A percentile compares a stretch with the other conserved stretches of the same genome.
These are phyloP conservation scores for Candida boidinii DNA, from an alignment of 805 yeast genomes.

Conservation along the genomic window DNA sequence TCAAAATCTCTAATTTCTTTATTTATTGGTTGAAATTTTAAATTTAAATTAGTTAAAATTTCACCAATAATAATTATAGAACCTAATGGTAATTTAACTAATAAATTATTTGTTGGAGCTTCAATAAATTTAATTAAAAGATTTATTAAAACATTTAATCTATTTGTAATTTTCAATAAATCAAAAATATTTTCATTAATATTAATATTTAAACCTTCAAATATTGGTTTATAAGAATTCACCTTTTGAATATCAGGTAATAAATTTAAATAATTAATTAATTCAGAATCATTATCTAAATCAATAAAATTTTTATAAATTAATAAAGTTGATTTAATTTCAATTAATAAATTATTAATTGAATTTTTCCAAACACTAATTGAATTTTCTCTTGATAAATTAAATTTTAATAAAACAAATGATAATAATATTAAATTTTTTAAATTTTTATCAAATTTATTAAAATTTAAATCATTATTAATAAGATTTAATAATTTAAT, in stretches of 20 bases:
- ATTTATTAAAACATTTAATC: constrained; percentile 39
- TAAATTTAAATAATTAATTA: constrained; percentile 28
- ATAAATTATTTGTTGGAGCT: constrained; percentile 39
- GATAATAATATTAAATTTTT: constrained; percentile 36
- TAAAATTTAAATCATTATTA: constrained; percentile 24
- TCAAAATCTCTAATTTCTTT: constrained; percentile 50
- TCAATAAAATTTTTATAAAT: constrained; percentile 54
- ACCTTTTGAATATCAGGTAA: constrained; percentile 27
- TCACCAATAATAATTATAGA: constrained; percentile 42
- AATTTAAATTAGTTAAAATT: constrained; percentile 44
- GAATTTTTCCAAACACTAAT: constrained; percentile 37
- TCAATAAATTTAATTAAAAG: constrained; percentile 37
- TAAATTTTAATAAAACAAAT: constrained; percentile 45
- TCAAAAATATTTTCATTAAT: constrained; percentile 42
- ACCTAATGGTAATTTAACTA: constrained; percentile 50
- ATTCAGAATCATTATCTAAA: constrained; percentile 45
- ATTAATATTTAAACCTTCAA: constrained; percentile 49
- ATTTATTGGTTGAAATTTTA: constrained; percentile 45
- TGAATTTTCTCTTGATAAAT: constrained; percentile 44
- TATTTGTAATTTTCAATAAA: constrained; percentile 39
- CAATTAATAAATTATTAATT: constrained; percentile 39
- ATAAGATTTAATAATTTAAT: constrained; percentile 30
- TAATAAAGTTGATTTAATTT: constrained; percentile 44
- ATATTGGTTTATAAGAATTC: constrained; percentile 18
- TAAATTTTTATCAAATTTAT: constrained; percentile 29